Percentiles rank a stretch among this genome's conserved stretches.
phyloP scores from a whole-genome alignment of 257 asterid genomes.

The Echium plantagineum region DNA sequence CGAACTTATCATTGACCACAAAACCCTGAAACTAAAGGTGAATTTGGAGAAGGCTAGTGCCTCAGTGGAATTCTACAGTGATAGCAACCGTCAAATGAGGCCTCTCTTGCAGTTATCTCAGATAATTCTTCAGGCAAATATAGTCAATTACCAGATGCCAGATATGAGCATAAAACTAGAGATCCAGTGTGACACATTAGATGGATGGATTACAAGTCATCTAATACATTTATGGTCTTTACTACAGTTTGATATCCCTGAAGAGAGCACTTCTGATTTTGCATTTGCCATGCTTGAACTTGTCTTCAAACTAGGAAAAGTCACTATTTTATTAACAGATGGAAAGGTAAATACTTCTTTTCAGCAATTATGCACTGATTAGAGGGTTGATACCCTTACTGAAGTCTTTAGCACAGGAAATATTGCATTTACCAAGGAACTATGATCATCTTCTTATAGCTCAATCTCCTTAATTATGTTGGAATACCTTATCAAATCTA shows the following conservation, averaged over 20 bases:
- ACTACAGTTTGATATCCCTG: slow-evolving; percentile 41
- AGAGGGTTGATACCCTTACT: too few species aligned
- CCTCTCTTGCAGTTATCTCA: slow-evolving; percentile 65
- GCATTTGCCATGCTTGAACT: slow-evolving; percentile 37
- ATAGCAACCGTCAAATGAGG: slow-evolving; percentile 37
- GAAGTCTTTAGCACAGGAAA: too few species aligned
- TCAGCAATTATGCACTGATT: neutral
- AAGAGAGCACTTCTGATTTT: slow-evolving; percentile 33
- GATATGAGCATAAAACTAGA: slow-evolving; percentile 29
- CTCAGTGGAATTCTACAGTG: slow-evolving; percentile 35
- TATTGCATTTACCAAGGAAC: too few species aligned
- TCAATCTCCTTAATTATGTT: too few species aligned
- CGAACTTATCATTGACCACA: slow-evolving; percentile 43
- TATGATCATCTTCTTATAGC: too few species aligned
- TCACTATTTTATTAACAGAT: slow-evolving; percentile 65
- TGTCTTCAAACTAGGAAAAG: slow-evolving; percentile 42
- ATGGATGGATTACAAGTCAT: slow-evolving; percentile 62
- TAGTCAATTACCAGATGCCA: slow-evolving; percentile 28
- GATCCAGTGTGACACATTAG: slow-evolving; percentile 47
- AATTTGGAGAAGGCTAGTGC: slow-evolving; percentile 47
- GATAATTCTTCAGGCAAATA: slow-evolving; percentile 47
- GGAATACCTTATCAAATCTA: too few species aligned
- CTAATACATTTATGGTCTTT: slow-evolving; percentile 39
- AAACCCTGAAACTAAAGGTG: slow-evolving; percentile 32
- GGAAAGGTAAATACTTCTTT: slow-evolving; percentile 51